Evolutionary conservation across 306 rosid species (phyloP).

Genomic region (Gastrolobium villosum): DNA sequence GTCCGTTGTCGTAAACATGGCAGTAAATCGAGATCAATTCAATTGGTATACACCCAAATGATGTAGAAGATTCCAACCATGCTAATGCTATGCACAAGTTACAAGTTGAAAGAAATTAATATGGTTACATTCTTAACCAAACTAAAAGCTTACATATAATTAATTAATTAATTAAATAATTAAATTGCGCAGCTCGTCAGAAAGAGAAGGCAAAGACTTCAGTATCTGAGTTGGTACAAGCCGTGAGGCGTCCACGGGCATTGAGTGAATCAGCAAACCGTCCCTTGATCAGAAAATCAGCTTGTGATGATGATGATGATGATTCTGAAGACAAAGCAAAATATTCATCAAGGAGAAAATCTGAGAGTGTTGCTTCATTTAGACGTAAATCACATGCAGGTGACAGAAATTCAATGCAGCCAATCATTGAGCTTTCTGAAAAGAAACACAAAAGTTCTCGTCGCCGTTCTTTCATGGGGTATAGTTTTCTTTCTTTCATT

Average conservation of each 20-base stretch:
- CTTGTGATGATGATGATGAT: constrained; percentile 19
- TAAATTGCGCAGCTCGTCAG: constrained; percentile 72
- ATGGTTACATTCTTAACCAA: not conserved
- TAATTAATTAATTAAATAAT: not conserved
- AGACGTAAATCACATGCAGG: constrained; percentile 62
- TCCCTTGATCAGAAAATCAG: constrained; percentile 67
- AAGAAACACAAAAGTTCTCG: constrained; percentile 64
- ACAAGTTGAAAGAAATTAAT: too few relatives aligned
- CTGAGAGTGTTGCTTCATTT: constrained; percentile 61
- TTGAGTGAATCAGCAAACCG: constrained; percentile 77
- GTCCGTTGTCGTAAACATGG: too few relatives aligned
- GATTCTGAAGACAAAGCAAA: constrained; percentile 48
- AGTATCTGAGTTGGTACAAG: constrained; percentile 76
- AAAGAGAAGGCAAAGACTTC: constrained; percentile 78
- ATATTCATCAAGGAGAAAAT: constrained; percentile 62
- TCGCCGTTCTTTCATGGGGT: constrained; percentile 90
- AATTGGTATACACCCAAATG: not conserved
- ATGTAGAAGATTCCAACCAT: not conserved
- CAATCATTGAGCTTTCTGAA: constrained; percentile 73
- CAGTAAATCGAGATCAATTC: not conserved
- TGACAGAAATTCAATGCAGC: constrained; percentile 60
- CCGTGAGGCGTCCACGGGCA: constrained; percentile 84
- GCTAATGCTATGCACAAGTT: too few relatives aligned
- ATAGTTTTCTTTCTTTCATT: constrained; percentile 2
- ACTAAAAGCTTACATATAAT: constrained; percentile 20